Evolutionary conservation across 2,329 filamentous ascomycete genomes (phyloP).

Genomic region (Ceratocystis albifundus): DNA sequence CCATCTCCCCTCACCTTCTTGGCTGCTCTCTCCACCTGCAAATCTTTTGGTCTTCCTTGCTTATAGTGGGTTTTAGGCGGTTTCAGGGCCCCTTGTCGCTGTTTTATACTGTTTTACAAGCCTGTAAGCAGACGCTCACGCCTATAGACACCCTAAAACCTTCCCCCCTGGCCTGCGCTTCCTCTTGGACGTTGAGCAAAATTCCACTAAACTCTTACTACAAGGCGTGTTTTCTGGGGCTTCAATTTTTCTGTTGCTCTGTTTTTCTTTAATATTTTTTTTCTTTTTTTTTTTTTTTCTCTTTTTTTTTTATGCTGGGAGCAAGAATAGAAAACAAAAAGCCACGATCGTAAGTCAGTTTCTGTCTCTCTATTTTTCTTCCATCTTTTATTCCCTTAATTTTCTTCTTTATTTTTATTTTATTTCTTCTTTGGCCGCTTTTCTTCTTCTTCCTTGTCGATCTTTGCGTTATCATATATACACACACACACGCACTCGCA

Average conservation of each 20-base stretch:
- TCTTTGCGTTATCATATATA: neutral
- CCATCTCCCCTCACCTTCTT: neutral
- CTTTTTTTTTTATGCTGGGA: neutral
- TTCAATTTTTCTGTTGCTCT: neutral
- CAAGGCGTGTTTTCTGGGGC: neutral
- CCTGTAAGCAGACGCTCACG: too few species aligned
- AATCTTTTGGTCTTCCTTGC: neutral
- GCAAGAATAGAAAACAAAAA: neutral
- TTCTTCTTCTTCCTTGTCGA: neutral
- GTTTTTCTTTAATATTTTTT: neutral
- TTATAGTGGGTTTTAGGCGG: constrained; percentile 2
- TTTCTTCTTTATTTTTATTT: neutral
- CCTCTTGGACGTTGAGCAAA: too few species aligned
- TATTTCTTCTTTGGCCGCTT: too few species aligned
- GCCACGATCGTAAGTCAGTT: constrained; percentile 1
- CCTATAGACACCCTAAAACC: too few species aligned
- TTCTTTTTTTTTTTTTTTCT: neutral
- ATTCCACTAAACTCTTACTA: neutral
- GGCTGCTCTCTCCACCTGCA: neutral
- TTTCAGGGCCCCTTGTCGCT: constrained; percentile 1
- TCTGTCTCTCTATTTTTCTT: neutral
- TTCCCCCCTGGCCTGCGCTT: too few species aligned
- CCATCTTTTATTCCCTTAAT: neutral
- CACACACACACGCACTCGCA: too few species aligned
- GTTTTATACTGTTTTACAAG: neutral